Evolutionary conservation across 2,329 filamentous ascomycete species (phyloP), one percentile per base, ranked within the genome.

Genomic region (Proliferodiscus dingleyae): DNA sequence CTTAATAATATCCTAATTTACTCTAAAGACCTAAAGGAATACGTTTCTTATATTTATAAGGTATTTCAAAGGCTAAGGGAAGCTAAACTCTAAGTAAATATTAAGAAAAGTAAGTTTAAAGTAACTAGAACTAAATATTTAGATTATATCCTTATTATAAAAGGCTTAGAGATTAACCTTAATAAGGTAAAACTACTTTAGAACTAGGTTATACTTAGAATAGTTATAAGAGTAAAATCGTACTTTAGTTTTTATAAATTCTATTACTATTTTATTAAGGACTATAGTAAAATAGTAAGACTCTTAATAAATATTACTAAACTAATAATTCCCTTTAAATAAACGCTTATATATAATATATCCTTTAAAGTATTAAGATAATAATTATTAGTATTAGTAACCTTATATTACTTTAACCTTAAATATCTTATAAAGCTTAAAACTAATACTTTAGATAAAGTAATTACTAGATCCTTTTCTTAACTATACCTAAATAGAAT

Each of bases 231-330:
- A 10, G 36, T 41, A 4, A 16, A 48, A 29, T 40, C 13, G 5
- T 48, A 45, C 19, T 18, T 50, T 8, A 33, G 47, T 1, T 52
- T 53, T 23, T 51, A 19, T 24, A 48, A 49, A 15, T 53, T 51
- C 37, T 53, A 51, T 37, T n/a, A 41, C 1, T 36, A 36, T 10
- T 50, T 50, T 43, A 53, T 53, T 26, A 4, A 7, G 6, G 16
- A 53, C 11, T 53, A 34, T 38, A 18, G 42, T 10, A 9, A 8
- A 13, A 43, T 46, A 15, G 23, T 28, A 2, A 37, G 41, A 19
- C 39, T 24, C 1, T n/a, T 50, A 1, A 45, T 8, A 4, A 6
- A 33, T 1, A 9, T 48, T 6, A 48, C 34, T 2, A 16, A 18
- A 6, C 3, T 4, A 6, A 21, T 4, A 4, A 9, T 9, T 9